Base-by-base conservation (phyloP, 768 basidiomycete species). In the Lyophyllum semitale region DNA sequence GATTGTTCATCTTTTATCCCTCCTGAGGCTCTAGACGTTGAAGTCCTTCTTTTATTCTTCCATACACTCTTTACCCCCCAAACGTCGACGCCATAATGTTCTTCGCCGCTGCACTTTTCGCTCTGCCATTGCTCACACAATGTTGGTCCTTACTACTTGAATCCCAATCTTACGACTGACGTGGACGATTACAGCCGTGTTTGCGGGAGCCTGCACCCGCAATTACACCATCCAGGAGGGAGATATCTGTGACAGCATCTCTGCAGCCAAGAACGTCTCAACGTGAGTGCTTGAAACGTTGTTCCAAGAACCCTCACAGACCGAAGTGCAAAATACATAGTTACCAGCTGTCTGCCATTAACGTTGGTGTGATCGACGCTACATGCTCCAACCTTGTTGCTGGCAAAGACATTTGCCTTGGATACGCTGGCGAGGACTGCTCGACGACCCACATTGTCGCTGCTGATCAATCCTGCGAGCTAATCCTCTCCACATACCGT, bases 291-390 rank as follows among this genome's bases (percentile, higher is more conserved):
- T 23, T 47, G 26, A 41, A 22, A 23, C 30, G 22, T n/a, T 27
- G 20, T 38, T 23, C 18, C 17, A 33, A 20, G 48, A 45, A 51
- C 46, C 35, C 29, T 5, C 18, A 25, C 32, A 60, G 26, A 59
- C 30, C 41, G 48, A 20, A 26, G 26, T 56, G 32, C 26, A 18
- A 48, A 17, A 42, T 23, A 51, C 13, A 22, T 27, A 92, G 89
- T 12, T 92, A 85, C 74, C 91, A 93, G 70, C 83, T 93, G 49
- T 84, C 86, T 3, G 75, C 78, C 40, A 73, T 84, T 57, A 91
- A 92, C 74, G 52, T 72, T 0, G 70, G 58, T 46, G 59, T 61
- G 47, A 81, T 91, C 66, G 71, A 89, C 61, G 27, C 66, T 1
- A 43, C 45, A 17, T 93, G 91, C 73, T 60, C 68, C 59, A 89